Base-by-base conservation (phyloP, 805 yeast species). In the Pichia manshurica region DNA sequence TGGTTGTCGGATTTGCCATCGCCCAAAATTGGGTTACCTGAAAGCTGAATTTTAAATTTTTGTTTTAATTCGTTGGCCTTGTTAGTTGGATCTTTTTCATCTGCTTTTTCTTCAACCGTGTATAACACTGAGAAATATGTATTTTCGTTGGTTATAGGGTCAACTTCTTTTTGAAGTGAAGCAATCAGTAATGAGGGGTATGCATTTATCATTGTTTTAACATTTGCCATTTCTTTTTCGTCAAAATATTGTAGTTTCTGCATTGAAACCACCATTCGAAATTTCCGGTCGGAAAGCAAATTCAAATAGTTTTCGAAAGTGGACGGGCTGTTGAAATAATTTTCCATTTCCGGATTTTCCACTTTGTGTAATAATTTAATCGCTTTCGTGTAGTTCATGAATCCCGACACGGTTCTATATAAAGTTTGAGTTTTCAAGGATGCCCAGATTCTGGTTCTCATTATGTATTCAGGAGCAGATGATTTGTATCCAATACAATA, bases 1-100 rank as follows among this genome's bases (percentile, higher is more conserved):
- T 91, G 98, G 63, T 91, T 91, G 63, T 91, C 98, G 15, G 96
- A 83, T 63, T 91, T 91, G 32, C 98, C 98, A 66, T 91, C 98
- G 23, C 98, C 98, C 39, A 90, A 70, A 45, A 91, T 91, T 12
- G 98, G 98, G 66, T 91, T 84, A 15, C 98, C 98, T 3, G 96
- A 85, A 13, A 91, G 72, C 57, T 75, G 79, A n/a, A 91, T 72
- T 52, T 83, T 77, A 64, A 66, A 75, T 50, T 89, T 71, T 39
- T 79, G 69, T 29, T 56, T 60, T 13, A 49, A 56, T 8, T 81
- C 79, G 28, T 47, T 41, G 3, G 33, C 42, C n/a, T 44, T 45
- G 9, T 33, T 40, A 23, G 35, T 23, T 35, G 46, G 40, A 56
- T 73, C 75, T 59, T 73, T 74, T 46, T 73, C 68, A 46, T 78